These are phyloP conservation scores for Fusarium palustre DNA, from an alignment of 2,329 filamentous ascomycete species.

Conservation along the genomic window DNA sequence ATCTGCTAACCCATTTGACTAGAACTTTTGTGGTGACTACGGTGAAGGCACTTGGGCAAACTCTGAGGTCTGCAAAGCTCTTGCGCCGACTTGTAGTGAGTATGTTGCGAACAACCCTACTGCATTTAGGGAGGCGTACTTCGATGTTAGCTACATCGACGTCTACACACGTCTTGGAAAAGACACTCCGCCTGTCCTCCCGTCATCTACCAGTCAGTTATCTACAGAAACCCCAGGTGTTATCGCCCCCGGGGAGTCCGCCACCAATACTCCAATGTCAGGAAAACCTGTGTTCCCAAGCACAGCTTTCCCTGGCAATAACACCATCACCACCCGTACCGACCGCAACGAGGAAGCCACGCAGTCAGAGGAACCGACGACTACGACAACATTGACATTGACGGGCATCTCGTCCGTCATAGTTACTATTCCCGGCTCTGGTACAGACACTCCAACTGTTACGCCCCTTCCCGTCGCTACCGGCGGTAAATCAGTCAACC, in stretches of 20 bases:
- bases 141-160: conserved; percentile 69
- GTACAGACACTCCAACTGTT: conserved; percentile 24
- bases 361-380: conserved; percentile 37
- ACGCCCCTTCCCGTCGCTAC: conserved; percentile 23
- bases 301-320: neutral
- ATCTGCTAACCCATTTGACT: neutral
- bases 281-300: neutral
- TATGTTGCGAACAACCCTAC: conserved; percentile 60
- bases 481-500: conserved; percentile 46
- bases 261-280: conserved; percentile 2
- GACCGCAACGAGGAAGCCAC: neutral
- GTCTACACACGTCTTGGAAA: conserved; percentile 52
- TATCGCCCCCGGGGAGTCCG: neutral
- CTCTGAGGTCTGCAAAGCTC: conserved; percentile 53
- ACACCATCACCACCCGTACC: neutral
- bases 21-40: conserved; percentile 83
- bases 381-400: conserved; percentile 46
- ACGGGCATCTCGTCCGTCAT: conserved; percentile 44
- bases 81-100: conserved; percentile 59
- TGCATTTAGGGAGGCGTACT: conserved; percentile 57
- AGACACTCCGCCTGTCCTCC: conserved; percentile 8
- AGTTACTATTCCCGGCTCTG: conserved; percentile 43
- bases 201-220: conserved; percentile 3
- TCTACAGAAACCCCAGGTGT: neutral
- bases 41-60: conserved; percentile 63